Percentiles rank a stretch among this genome's conserved stretches.
Evolutionary conservation across 208 protist species (phyloP).

Genomic region (Spironucleus salmonicida): DNA sequence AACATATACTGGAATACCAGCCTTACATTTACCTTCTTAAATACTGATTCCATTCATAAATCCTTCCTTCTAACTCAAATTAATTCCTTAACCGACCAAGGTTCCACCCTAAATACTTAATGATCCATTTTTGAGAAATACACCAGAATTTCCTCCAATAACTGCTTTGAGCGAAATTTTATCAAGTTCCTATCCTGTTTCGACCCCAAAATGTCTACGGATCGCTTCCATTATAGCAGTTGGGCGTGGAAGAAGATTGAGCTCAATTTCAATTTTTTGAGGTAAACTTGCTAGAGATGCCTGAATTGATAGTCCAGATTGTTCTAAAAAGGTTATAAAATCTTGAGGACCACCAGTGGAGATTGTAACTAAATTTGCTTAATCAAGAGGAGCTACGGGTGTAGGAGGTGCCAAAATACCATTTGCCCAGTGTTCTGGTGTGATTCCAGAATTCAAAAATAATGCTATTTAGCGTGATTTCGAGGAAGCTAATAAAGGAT

Average conservation of each 20-base stretch:
- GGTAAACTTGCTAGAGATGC: neutral
- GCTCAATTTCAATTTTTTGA: neutral
- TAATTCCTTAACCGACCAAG: neutral
- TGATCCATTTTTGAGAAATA: neutral
- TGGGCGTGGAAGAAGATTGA: neutral
- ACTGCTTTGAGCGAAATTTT: neutral
- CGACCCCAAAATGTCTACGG: neutral
- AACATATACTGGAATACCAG: slow-evolving; percentile 9
- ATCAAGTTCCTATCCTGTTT: neutral
- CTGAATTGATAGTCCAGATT: too few relatives aligned
- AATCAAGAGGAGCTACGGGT: slow-evolving; percentile 1
- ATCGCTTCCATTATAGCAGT: slow-evolving; percentile 8
- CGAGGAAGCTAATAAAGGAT: neutral
- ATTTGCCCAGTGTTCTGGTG: neutral
- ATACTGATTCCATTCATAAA: neutral
- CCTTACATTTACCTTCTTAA: too few relatives aligned
- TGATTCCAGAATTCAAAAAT: neutral
- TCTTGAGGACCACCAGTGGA: neutral
- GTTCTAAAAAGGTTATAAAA: slow-evolving; percentile 1
- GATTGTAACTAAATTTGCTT: neutral
- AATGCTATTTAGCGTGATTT: neutral
- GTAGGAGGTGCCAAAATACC: neutral
- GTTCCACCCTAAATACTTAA: neutral
- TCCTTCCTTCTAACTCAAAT: slow-evolving; percentile 3
- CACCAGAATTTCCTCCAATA: neutral